These are phyloP conservation scores for Podospora bellae-mahoneyi DNA, from an alignment of 495 filamentous ascomycete species.

Conservation along the genomic window DNA sequence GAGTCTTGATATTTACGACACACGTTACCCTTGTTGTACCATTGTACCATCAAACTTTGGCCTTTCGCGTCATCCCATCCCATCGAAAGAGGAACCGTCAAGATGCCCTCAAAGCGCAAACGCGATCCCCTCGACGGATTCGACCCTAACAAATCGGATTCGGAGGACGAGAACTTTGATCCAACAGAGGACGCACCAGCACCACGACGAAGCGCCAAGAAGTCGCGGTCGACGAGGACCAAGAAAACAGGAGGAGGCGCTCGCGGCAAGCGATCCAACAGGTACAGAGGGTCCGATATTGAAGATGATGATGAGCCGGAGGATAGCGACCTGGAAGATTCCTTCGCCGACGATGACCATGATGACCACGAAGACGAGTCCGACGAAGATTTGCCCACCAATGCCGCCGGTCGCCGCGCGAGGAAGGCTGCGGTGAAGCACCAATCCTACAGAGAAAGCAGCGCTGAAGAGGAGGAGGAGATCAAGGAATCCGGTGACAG, in stretches of 20 bases:
- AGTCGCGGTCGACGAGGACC: constrained; percentile 34
- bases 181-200: constrained; percentile 46
- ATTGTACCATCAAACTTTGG: background rate
- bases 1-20: background rate
- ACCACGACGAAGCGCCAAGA: constrained; percentile 43
- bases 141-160: constrained; percentile 79
- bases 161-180: constrained; percentile 76
- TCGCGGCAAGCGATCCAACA: constrained; percentile 48
- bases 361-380: constrained; percentile 59
- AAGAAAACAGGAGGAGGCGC: constrained; percentile 29
- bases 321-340: constrained; percentile 57
- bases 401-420: constrained; percentile 66
- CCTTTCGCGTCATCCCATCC: background rate
- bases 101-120: constrained; percentile 58
- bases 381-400: constrained; percentile 55
- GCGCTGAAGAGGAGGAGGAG: constrained; percentile 39
- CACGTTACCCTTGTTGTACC: background rate
- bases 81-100: background rate
- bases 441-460: constrained; percentile 47
- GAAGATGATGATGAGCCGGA: constrained; percentile 59
- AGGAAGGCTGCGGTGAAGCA: constrained; percentile 56
- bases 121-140: constrained; percentile 57
- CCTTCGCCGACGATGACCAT: constrained; percentile 55
- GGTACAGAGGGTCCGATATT: constrained; percentile 60
- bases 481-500: constrained; percentile 34